Evolutionary conservation across 2,329 filamentous ascomycete genomes (phyloP).

Genomic region (Diaporthe sp.): DNA sequence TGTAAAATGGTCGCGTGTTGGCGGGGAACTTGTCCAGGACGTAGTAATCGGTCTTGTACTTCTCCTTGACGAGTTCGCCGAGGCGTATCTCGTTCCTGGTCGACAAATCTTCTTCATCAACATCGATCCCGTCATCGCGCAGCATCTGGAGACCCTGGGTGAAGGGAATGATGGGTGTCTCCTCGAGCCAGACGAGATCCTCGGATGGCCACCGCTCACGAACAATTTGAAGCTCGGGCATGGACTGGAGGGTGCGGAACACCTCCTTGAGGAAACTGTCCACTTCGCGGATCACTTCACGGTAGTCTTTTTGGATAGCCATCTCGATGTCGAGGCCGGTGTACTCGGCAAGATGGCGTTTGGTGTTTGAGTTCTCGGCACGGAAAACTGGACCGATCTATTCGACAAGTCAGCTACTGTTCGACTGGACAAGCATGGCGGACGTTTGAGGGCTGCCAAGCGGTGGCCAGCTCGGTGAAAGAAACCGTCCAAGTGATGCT

Average conservation of each 20-base stretch:
- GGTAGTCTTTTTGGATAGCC: conserved; percentile 88
- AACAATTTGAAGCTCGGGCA: conserved; percentile 79
- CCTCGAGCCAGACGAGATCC: conserved; percentile 86
- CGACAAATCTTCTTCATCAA: conserved; percentile 81
- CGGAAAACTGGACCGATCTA: conserved; percentile 86
- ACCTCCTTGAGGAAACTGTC: conserved; percentile 80
- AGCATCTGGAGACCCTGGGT: conserved; percentile 83
- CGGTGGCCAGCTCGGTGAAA: background rate
- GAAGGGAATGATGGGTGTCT: conserved; percentile 86
- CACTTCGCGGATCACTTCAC: conserved; percentile 83
- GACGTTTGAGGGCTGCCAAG: background rate
- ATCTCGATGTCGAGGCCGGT: conserved; percentile 94
- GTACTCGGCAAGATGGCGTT: conserved; percentile 93
- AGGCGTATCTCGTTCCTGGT: conserved; percentile 90
- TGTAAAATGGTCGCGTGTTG: conserved; percentile 89
- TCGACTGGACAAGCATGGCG: background rate
- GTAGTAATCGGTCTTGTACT: conserved; percentile 91
- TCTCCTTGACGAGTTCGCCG: conserved; percentile 85
- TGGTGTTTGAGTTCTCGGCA: conserved; percentile 95
- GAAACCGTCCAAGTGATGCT: background rate
- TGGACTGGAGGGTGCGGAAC: conserved; percentile 70
- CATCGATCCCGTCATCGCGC: conserved; percentile 79
- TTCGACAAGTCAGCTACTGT: conserved; percentile 1
- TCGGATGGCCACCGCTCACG: conserved; percentile 88
- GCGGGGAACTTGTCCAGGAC: conserved; percentile 93